phyloP scores from a whole-genome alignment of 1,284 basidiomycete species.

The Trichosporon faecale region DNA sequence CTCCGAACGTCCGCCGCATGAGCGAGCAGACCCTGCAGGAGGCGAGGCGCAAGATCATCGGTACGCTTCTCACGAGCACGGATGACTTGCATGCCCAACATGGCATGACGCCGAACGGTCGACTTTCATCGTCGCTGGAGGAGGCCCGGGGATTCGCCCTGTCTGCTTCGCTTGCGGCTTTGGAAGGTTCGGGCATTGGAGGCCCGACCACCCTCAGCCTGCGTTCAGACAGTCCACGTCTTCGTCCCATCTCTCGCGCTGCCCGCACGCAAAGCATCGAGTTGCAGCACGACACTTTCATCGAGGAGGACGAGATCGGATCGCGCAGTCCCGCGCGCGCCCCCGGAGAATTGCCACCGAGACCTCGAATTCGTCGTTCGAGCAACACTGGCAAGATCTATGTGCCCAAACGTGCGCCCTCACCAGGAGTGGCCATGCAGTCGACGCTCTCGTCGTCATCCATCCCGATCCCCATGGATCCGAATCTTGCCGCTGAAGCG shows the following conservation, averaged over 20 bases:
- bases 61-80: conserved; percentile 33
- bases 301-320: conserved; percentile 34
- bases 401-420: conserved; percentile 38
- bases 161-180: conserved; percentile 38
- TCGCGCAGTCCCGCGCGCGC: conserved; percentile 1
- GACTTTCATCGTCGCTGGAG: conserved; percentile 17
- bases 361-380: conserved; percentile 21
- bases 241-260: conserved; percentile 16
- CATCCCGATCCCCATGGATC: conserved; percentile 6
- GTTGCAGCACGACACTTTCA: conserved; percentile 22
- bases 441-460: background rate
- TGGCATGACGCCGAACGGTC: background rate
- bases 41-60: conserved; percentile 43
- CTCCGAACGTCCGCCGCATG: conserved; percentile 27
- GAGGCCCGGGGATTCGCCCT: conserved; percentile 35
- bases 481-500: conserved; percentile 1
- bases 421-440: conserved; percentile 23
- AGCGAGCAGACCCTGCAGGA: conserved; percentile 45
- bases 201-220: background rate
- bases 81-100: conserved; percentile 30
- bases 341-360: conserved; percentile 20
- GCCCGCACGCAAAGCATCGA: conserved; percentile 27
- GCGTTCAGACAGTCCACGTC: conserved; percentile 19
- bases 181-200: conserved; percentile 30
- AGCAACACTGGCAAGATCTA: conserved; percentile 39